Conservation (phyloP, 2,329 filamentous ascomycete genomes). For the Peltaster fructicola region DNA sequence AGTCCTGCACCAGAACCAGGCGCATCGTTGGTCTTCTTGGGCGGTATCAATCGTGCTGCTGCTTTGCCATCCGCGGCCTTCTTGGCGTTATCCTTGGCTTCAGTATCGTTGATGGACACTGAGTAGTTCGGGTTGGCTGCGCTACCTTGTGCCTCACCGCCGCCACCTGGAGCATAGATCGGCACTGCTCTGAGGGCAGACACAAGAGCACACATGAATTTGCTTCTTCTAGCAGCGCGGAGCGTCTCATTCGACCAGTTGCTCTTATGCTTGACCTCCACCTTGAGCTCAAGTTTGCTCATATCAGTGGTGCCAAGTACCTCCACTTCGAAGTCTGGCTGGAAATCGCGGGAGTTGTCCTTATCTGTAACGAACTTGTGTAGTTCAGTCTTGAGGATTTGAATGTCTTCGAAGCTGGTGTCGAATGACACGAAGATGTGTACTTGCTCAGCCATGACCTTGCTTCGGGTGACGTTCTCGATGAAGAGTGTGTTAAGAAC, state of each 20-base stretch:
- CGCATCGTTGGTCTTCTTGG: conserved; percentile 13
- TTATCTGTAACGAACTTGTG: conserved; percentile 64
- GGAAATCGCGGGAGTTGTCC: conserved; percentile 83
- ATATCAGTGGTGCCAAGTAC: conserved; percentile 65
- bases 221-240: conserved; percentile 65
- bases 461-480: conserved; percentile 81
- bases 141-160: conserved; percentile 41
- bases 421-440: conserved; percentile 68
- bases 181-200: conserved; percentile 73
- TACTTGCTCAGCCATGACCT: conserved; percentile 76
- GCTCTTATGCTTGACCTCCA: conserved; percentile 73
- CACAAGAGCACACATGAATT: conserved; percentile 91
- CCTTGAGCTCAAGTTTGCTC: conserved; percentile 68
- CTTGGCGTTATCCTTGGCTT: conserved; percentile 43
- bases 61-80: conserved; percentile 33
- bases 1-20: conserved; percentile 12
- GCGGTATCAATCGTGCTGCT: conserved; percentile 44
- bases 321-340: conserved; percentile 62
- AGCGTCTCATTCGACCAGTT: conserved; percentile 54
- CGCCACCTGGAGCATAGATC: conserved; percentile 66
- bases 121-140: conserved; percentile 62
- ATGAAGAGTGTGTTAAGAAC: conserved; percentile 84
- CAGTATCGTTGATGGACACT: conserved; percentile 53
- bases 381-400: conserved; percentile 70
- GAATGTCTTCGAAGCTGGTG: conserved; percentile 77